Base-by-base conservation (phyloP, 495 filamentous ascomycete species). In the Gamarada debralockiae region DNA sequence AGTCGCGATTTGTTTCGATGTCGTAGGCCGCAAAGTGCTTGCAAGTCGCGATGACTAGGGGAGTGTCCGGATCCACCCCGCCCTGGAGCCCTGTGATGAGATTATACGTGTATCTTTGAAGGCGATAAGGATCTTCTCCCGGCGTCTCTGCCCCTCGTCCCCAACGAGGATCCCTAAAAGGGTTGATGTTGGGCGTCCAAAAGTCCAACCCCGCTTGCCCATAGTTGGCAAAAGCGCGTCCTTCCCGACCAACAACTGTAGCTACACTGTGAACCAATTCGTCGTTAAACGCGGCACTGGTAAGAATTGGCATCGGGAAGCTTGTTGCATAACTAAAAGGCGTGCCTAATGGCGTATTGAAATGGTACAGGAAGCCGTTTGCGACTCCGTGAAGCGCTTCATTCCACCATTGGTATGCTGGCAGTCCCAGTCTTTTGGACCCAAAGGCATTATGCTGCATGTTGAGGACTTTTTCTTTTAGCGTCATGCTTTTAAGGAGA, bases 121-220 rank as follows among this genome's bases (percentile, higher is more conserved):
- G 69, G 48, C 69, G 75, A 59, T 72, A 77, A 0, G 75, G 68
- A 56, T 86, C 81, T 66, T 62, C 61, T 3, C 69, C 67, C 4
- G 66, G 69, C 0, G 68, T 71, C 40, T 70, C 67, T 3, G 50
- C 50, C 1, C 67, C 67, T 9, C 73, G 56, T 1, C 74, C 74
- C 69, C 74, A 73, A 47, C 69, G 62, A 3, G 75, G 75, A 37
- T 75, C 71, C 29, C 64, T 64, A 45, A 66, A 60, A 2, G 77
- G 70, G 60, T 88, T 88, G 67, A 86, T 82, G 55, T 86, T 83
- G 0, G 83, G 82, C 0, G 82, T 75, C 66, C 80, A 87, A 45
- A 70, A 77, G 59, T 86, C 79, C 4, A 86, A 64, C 0, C 79
- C 78, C 29, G 71, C 74, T 20, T 72, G 66, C 13, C 77, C 79